phyloP scores from a whole-genome alignment of 2,329 filamentous ascomycete genomes.

The Didymella glomerata region DNA sequence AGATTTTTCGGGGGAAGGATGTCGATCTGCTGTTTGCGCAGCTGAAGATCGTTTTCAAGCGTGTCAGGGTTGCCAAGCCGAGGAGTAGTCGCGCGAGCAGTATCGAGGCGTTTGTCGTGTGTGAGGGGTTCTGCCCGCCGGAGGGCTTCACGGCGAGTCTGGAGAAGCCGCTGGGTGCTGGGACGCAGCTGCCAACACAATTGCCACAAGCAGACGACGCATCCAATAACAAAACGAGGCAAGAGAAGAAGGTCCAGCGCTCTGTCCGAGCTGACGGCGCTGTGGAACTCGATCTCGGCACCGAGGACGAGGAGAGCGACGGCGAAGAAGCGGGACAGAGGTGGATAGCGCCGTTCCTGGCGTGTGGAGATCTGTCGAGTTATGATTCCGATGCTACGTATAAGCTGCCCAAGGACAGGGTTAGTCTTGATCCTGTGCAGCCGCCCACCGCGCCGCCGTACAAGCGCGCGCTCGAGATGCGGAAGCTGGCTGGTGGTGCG shows the following conservation, averaged over 20 bases:
- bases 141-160: conserved; percentile 77
- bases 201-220: conserved; percentile 21
- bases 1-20: conserved; percentile 94
- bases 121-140: conserved; percentile 85
- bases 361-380: conserved; percentile 93
- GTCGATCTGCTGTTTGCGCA: conserved; percentile 97
- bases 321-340: conserved; percentile 59
- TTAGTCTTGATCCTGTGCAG: conserved; percentile 90
- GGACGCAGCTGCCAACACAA: conserved; percentile 61
- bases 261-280: conserved; percentile 57
- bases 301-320: conserved; percentile 50
- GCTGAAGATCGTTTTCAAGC: conserved; percentile 87
- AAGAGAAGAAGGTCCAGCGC: conserved; percentile 34
- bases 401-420: conserved; percentile 82
- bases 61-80: conserved; percentile 91
- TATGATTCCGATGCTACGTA: conserved; percentile 98
- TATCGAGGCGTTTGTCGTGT: conserved; percentile 96
- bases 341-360: conserved; percentile 95
- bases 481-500: conserved; percentile 76
- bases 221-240: neutral
- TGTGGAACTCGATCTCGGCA: conserved; percentile 58
- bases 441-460: conserved; percentile 96
- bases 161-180: conserved; percentile 76
- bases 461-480: conserved; percentile 85
- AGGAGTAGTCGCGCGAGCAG: conserved; percentile 94